Evolutionary conservation across 805 yeast species (phyloP), one percentile per base, ranked within the genome.

Genomic region (Yarrowia sp.): DNA sequence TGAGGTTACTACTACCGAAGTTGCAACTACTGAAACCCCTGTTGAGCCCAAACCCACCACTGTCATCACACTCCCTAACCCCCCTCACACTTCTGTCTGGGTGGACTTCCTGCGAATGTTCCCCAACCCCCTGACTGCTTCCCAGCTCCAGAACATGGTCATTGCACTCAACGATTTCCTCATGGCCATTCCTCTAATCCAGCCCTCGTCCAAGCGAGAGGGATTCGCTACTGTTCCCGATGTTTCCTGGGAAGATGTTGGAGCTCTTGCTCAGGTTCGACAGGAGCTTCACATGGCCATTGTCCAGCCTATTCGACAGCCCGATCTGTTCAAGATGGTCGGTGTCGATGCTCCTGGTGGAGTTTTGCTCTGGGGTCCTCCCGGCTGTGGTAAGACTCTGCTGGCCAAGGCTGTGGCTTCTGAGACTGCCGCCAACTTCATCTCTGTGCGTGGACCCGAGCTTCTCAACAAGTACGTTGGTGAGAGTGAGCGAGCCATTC

Each of bases 181-280:
- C 43, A 82, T 85, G 11, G 98, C 98, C 0, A 79, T 95, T 48
- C 98, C 98, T 2, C 87, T 93, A 0, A 89, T 95, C 55, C 99
- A 95, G 79, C 99, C 99, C 11, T 91, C 98, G 0, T 97, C 98
- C 0, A 94, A 93, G 76, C 88, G 99, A 77, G 99, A 95, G 82
- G 99, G 99, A 0, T 95, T 95, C 79, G 98, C 99, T 0, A 95
- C 98, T 0, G 96, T 95, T 12, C 99, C 99, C 0, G 98, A 95
- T 77, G 97, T 95, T 3, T 87, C 97, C 8, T 95, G 99, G 99
- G 85, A 88, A 7, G 90, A 89, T 75, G 97, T 95, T 43, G 99
- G 99, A 71, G 99, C 98, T 0, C 82, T 95, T 70, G 79, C 86
- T 8, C 83, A 86, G 16, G 88, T 92, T 43, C 84, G 99, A 73